A percentile compares a stretch with the other conserved stretches of the same genome.
Conservation (phyloP, 139 green algal genomes). For the Yamagishiella unicocca region DNA sequence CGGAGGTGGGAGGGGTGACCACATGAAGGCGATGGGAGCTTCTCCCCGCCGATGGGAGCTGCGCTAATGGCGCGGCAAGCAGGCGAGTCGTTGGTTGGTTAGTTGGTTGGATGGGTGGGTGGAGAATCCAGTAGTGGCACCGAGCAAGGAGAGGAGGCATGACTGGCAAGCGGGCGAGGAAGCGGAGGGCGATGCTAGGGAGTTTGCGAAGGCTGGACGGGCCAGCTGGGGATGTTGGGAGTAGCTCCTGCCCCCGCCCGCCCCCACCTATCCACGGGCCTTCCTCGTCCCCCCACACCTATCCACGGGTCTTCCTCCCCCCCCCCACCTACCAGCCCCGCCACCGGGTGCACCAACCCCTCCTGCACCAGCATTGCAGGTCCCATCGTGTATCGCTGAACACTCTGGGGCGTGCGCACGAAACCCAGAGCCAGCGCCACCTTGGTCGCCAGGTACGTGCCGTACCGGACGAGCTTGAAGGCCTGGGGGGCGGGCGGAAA, state of each 20-base stretch:
- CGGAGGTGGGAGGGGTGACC: no score
- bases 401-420: not conserved
- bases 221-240: no score
- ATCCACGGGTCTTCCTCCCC: not conserved
- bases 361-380: slow-evolving; percentile 1
- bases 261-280: not conserved
- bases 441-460: not conserved
- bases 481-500: not conserved
- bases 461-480: not conserved
- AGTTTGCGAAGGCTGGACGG: no score
- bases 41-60: no score
- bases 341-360: slow-evolving; percentile 5
- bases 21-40: no score
- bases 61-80: no score
- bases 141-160: not conserved
- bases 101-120: no score
- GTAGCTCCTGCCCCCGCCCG: no score
- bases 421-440: not conserved
- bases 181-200: no score
- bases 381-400: not conserved
- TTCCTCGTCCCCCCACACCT: not conserved
- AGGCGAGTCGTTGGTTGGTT: no score
- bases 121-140: no score
- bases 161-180: not conserved
- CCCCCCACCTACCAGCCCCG: not conserved